phyloP scores from a whole-genome alignment of 208 protist genomes.

The Herpetomonas tarakana region DNA sequence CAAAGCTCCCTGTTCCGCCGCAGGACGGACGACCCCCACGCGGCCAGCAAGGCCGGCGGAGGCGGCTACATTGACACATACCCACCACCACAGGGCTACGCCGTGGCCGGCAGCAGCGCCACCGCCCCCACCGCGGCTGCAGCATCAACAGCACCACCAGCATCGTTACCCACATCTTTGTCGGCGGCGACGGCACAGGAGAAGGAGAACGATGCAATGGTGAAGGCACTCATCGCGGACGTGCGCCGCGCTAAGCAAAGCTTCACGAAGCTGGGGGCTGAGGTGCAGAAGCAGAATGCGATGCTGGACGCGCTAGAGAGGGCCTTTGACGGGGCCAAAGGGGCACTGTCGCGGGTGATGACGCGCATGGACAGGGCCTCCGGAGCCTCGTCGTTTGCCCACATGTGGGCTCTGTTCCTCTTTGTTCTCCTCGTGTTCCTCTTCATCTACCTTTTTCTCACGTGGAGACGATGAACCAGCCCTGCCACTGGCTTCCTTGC shows the following conservation, averaged over 20 bases:
- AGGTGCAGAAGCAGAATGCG: constrained; percentile 70
- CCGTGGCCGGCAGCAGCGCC: neutral
- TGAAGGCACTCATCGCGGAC: constrained; percentile 62
- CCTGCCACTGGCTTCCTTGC: neutral
- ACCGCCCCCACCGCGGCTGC: neutral
- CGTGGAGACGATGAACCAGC: constrained; percentile 11
- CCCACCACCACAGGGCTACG: constrained; percentile 1
- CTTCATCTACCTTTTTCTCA: constrained; percentile 74
- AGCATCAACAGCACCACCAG: constrained; percentile 1
- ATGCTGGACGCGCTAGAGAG: constrained; percentile 49
- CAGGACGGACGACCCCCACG: constrained; percentile 9
- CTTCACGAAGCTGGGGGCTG: constrained; percentile 50
- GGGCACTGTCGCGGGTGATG: constrained; percentile 46
- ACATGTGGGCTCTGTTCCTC: constrained; percentile 84
- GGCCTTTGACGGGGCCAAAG: constrained; percentile 34
- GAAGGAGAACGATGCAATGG: constrained; percentile 72
- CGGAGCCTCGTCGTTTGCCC: constrained; percentile 31
- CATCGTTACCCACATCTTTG: neutral
- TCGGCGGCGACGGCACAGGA: constrained; percentile 16
- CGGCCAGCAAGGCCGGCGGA: constrained; percentile 9
- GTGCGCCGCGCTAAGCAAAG: constrained; percentile 42
- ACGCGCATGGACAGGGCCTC: constrained; percentile 32
- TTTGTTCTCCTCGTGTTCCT: constrained; percentile 77
- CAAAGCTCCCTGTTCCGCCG: constrained; percentile 71
- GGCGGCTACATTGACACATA: neutral